Base-by-base conservation (phyloP, 208 protist species). In the Trypanosoma cruzi region DNA sequence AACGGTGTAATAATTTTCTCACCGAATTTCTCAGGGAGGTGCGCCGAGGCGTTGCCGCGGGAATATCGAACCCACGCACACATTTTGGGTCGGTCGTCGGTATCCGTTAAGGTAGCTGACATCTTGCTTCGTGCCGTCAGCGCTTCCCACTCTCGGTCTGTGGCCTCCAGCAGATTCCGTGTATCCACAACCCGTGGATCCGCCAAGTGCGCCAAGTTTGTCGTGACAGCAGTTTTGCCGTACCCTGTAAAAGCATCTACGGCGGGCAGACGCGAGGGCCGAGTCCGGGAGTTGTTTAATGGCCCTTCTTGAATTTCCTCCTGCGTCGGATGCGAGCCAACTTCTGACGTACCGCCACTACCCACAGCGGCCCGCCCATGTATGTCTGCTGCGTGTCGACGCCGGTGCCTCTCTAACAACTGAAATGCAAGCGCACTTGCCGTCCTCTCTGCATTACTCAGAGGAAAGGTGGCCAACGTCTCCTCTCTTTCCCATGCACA, bases 81-180 rank as follows among this genome's bases (percentile, higher is more conserved):
- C 28, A 32, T n/a, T 40, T 13, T 28, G n/a, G 18, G 4, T 2
- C 22, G 42, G 11, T 26, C 44, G 16, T 55, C 61, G 6, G 36
- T 29, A 42, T 10, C 55, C 24, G 29, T 13, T 44, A 28, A 42
- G 11, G 55, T 37, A 22, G 55, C 37, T 3, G 55, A 63, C 29
- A 71, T 1, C 26, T 55, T 71, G 22, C n/a, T 29, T 22, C 42
- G 13, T 31, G 37, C 3, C 18, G 42, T 59, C 18, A 54, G 31
- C 18, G 44, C 46, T 26, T 72, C 67, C 67, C 67, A 72, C 31
- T 65, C 48, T 11, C 46, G 46, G 13, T 72, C 58, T 24, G 67
- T 72, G 18, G 57, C 57, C 44, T 48, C 24, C 48, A 72, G 4
- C 22, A 72, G 34, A 2, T 46, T n/a, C 26, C 32, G 54, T 13